phyloP scores from a whole-genome alignment of 139 green algal genomes.

The Closterium sp. region DNA sequence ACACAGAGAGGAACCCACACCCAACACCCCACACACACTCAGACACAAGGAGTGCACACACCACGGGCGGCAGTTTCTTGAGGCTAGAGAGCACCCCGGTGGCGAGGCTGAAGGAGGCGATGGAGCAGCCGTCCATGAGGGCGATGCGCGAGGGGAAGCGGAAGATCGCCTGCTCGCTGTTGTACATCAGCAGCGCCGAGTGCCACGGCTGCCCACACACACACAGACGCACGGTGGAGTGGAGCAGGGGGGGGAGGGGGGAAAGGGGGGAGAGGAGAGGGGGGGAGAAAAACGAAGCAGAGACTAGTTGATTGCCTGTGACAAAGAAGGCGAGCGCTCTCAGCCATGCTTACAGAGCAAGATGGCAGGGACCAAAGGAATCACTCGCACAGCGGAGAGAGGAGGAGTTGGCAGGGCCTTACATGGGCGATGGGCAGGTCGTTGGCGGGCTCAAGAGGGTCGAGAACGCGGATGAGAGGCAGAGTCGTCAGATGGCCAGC shows the following conservation, averaged over 20 bases:
- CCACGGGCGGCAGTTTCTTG: constrained; percentile 21
- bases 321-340: background rate
- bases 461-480: background rate
- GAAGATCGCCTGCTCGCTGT: constrained; percentile 34
- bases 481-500: background rate
- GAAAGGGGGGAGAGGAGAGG: background rate
- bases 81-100: background rate
- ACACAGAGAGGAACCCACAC: background rate
- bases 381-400: no score
- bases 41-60: background rate
- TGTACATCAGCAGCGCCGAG: constrained; percentile 31
- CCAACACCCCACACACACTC: background rate
- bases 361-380: no score
- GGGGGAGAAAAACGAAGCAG: background rate
- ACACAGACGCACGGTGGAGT: background rate
- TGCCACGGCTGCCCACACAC: constrained; percentile 40
- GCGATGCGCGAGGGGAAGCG: constrained; percentile 30
- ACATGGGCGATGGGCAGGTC: background rate
- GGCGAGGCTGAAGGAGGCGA: constrained; percentile 30
- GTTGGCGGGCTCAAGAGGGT: background rate
- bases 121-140: constrained; percentile 49
- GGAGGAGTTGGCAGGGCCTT: background rate
- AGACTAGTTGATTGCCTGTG: background rate
- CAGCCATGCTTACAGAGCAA: background rate
- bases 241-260: no score